Evolutionary conservation across 2,329 filamentous ascomycete species (phyloP).

Genomic region (Penicillium fuscoglaucum): DNA sequence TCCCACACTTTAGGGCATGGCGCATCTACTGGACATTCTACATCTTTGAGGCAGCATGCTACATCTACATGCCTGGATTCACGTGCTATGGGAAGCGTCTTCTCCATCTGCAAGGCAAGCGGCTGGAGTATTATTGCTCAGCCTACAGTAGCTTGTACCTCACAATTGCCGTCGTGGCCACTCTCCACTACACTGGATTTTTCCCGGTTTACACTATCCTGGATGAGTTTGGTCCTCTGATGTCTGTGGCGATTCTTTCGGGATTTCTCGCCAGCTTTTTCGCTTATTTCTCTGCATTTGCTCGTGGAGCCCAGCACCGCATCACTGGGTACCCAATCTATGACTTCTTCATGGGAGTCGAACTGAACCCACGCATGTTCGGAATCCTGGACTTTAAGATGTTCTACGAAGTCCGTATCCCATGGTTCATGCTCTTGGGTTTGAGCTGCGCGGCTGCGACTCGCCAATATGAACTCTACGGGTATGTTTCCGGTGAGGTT

Average conservation of each 20-base stretch:
- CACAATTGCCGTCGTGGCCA: conserved; percentile 68
- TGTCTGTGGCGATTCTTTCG: conserved; percentile 88
- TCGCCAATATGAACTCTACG: conserved; percentile 83
- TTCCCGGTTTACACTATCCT: conserved; percentile 89
- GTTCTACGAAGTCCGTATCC: conserved; percentile 90
- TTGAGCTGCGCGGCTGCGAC: conserved; percentile 60
- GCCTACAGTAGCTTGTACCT: conserved; percentile 82
- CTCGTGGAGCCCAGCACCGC: conserved; percentile 78
- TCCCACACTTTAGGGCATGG: conserved; percentile 79
- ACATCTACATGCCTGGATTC: conserved; percentile 82
- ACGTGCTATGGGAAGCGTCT: conserved; percentile 86
- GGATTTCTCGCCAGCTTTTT: conserved; percentile 78
- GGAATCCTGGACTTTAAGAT: conserved; percentile 86
- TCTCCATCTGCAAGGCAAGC: conserved; percentile 74
- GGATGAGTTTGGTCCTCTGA: conserved; percentile 88
- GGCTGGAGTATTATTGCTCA: conserved; percentile 91
- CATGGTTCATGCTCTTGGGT: conserved; percentile 89
- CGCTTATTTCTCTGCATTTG: conserved; percentile 82
- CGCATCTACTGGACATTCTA: conserved; percentile 92
- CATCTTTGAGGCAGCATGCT: conserved; percentile 76
- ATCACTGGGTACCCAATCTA: conserved; percentile 82
- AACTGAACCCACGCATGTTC: conserved; percentile 81
- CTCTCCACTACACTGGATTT: conserved; percentile 74
- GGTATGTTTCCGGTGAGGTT: conserved; percentile 80
- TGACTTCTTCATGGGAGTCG: conserved; percentile 88